These are phyloP conservation scores for Plasmodium blacklocki DNA, from an alignment of 169 alveolate genomes.

Conservation along the genomic window DNA sequence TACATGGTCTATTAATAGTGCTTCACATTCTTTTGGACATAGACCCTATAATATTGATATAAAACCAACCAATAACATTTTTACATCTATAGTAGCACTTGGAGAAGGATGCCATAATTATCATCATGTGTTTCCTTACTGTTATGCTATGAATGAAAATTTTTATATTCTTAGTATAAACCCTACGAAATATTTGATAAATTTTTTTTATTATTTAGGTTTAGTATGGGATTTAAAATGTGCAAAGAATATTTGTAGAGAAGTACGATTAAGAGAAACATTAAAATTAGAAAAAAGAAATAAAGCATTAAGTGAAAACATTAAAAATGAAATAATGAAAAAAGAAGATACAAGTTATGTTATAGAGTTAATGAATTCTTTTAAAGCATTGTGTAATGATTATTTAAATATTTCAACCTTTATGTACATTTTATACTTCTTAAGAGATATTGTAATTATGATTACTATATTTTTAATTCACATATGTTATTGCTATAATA, in stretches of 20 bases:
- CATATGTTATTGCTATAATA: constrained; percentile 61
- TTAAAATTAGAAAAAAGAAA: constrained; percentile 60
- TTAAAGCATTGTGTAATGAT: constrained; percentile 62
- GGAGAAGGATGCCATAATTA: constrained; percentile 93
- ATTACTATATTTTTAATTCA: constrained; percentile 57
- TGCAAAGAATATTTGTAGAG: constrained; percentile 72
- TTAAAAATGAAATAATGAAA: constrained; percentile 74
- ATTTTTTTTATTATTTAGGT: constrained; percentile 64
- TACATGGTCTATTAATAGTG: constrained; percentile 89
- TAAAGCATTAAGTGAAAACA: constrained; percentile 69
- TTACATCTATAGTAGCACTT: constrained; percentile 86
- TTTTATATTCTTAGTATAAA: constrained; percentile 70
- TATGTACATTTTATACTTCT: constrained; percentile 51
- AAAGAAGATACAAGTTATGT: constrained; percentile 71
- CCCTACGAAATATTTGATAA: constrained; percentile 65
- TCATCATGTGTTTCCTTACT: constrained; percentile 90
- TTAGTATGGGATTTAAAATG: constrained; percentile 76
- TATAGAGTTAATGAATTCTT: constrained; percentile 66
- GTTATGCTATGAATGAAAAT: constrained; percentile 89
- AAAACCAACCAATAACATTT: constrained; percentile 78
- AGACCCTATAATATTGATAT: constrained; percentile 79
- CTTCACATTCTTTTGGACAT: constrained; percentile 89
- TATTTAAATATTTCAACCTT: constrained; percentile 61
- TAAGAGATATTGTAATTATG: constrained; percentile 62
- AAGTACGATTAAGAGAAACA: constrained; percentile 65